A percentile compares a stretch with the other conserved stretches of the same genome.
Conservation (phyloP, 495 filamentous ascomycete genomes). For the Xylaria longipes region DNA sequence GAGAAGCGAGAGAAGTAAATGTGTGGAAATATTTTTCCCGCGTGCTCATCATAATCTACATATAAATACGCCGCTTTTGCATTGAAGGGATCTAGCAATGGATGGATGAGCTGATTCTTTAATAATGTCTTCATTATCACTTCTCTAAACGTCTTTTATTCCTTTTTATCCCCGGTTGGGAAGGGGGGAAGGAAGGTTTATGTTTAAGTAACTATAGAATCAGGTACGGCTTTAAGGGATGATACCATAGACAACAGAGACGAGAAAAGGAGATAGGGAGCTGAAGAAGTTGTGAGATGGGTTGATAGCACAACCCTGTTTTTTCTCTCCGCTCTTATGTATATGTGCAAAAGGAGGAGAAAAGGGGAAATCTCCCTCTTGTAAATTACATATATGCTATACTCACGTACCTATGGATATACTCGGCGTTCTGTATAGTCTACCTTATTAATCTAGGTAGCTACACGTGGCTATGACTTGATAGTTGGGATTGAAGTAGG, state of each 20-base stretch:
- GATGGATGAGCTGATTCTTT: not conserved
- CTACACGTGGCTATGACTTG: not conserved
- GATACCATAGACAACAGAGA: conserved; percentile 20
- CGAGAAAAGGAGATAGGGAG: not conserved
- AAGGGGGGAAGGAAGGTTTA: not conserved
- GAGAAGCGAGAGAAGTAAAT: conserved; percentile 24
- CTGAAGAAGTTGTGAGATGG: not conserved
- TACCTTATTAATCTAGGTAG: not conserved
- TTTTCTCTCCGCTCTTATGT: not conserved
- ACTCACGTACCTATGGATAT: not conserved
- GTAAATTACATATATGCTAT: conserved; percentile 4
- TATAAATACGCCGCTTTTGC: not conserved
- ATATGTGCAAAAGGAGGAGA: not conserved
- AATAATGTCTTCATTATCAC: not conserved
- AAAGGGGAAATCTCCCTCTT: not conserved
- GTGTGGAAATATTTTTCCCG: not conserved
- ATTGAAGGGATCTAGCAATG: not conserved
- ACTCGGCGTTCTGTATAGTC: not conserved
- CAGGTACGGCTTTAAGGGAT: conserved; percentile 18
- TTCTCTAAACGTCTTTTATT: not conserved
- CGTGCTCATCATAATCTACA: not conserved
- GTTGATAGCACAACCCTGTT: not conserved
- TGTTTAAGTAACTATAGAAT: conserved; percentile 14
- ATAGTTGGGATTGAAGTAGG: not conserved
- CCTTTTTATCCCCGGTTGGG: not conserved